phyloP scores from a whole-genome alignment of 2,329 filamentous ascomycete species.

The Diaporthe citriasiana region DNA sequence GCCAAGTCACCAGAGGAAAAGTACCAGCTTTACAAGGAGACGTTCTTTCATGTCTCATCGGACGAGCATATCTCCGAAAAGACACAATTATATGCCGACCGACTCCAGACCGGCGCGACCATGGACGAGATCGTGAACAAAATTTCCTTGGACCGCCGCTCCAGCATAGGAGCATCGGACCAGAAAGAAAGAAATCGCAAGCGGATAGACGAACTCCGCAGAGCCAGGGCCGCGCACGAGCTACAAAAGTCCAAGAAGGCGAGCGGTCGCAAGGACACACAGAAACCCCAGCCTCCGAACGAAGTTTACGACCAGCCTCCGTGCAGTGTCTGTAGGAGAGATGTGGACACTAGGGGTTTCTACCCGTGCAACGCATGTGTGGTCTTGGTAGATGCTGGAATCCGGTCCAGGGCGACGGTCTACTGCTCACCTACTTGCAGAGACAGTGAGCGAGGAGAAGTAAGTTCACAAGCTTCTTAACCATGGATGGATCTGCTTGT shows the following conservation, averaged over 20 bases:
- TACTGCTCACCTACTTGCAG: constrained; percentile 49
- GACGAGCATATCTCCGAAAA: constrained; percentile 44
- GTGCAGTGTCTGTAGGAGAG: constrained; percentile 46
- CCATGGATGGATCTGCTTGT: neutral
- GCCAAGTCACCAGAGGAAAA: constrained; percentile 41
- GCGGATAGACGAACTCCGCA: constrained; percentile 48
- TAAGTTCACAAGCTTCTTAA: neutral
- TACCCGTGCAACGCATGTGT: constrained; percentile 48
- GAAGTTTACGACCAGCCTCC: constrained; percentile 48
- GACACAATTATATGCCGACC: constrained; percentile 46
- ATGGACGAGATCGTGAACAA: constrained; percentile 48
- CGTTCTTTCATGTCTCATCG: constrained; percentile 44
- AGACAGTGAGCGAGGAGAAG: constrained; percentile 44
- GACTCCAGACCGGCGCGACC: constrained; percentile 45
- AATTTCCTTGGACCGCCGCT: constrained; percentile 46
- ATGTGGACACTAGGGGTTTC: constrained; percentile 45
- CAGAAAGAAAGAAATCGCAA: constrained; percentile 49
- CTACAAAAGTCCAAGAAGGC: constrained; percentile 49
- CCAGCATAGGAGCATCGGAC: constrained; percentile 43
- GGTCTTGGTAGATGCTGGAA: constrained; percentile 45
- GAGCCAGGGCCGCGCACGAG: constrained; percentile 47
- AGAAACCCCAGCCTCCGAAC: constrained; percentile 42
- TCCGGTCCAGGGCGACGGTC: constrained; percentile 45
- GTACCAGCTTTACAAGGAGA: constrained; percentile 44
- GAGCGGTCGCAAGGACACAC: constrained; percentile 34